Conservation (phyloP, 2,329 filamentous ascomycete genomes). For the Lasiodiplodia gonubiensis region DNA sequence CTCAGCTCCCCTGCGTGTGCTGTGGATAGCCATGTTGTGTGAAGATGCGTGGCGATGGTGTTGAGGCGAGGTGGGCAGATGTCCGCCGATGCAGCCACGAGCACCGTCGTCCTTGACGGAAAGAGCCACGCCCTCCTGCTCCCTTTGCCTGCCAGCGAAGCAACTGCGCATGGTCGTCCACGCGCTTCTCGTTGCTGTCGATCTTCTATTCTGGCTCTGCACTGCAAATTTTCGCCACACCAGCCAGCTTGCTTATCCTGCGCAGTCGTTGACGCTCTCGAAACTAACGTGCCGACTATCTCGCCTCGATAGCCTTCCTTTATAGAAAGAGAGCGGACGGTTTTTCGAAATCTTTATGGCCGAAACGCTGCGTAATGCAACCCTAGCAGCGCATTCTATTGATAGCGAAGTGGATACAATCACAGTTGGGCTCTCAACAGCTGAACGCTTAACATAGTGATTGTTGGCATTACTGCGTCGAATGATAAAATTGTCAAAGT, state of each 20-base stretch:
- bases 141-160: neutral
- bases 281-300: neutral
- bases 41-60: neutral
- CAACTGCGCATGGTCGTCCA: neutral
- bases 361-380: too few species aligned
- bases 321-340: too few species aligned
- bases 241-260: neutral
- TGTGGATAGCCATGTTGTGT: constrained; percentile 1
- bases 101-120: neutral
- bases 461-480: too few species aligned
- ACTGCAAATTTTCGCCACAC: neutral
- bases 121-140: neutral
- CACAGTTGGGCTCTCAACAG: too few species aligned
- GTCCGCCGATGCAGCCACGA: neutral
- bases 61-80: neutral
- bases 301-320: neutral
- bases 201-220: neutral
- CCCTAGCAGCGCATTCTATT: too few species aligned
- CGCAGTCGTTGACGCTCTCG: neutral
- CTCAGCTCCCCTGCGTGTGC: neutral
- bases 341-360: too few species aligned
- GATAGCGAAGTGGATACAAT: too few species aligned
- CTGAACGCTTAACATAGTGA: too few species aligned
- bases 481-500: too few species aligned
- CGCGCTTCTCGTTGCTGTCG: neutral